These are phyloP conservation scores for Leavenworthia alabamica DNA, from an alignment of 345 rosid species.

Conservation along the genomic window DNA sequence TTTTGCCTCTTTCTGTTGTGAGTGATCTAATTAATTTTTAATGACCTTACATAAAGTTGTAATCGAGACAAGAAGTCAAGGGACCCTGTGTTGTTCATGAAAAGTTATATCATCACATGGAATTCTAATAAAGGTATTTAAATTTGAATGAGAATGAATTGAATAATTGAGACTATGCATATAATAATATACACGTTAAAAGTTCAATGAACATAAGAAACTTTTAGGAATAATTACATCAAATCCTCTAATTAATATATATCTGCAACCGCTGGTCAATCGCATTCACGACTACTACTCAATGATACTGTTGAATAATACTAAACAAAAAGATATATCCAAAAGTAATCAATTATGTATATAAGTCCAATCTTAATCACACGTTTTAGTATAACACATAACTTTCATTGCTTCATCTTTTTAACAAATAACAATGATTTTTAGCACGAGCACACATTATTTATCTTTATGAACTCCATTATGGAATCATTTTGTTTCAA, in stretches of 20 bases:
- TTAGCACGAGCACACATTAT: constrained; percentile 23
- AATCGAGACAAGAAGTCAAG: constrained; percentile 23
- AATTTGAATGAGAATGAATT: constrained; percentile 25
- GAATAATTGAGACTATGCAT: neutral
- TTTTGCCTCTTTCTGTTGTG: neutral
- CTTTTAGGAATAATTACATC: constrained; percentile 18
- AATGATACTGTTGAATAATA: neutral
- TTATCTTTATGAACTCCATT: neutral
- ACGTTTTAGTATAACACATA: constrained; percentile 18
- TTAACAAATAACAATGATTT: constrained; percentile 1
- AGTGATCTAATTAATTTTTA: neutral
- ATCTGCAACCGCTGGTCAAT: constrained; percentile 22
- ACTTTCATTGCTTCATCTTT: neutral
- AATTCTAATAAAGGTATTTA: constrained; percentile 17
- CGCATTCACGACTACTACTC: constrained; percentile 29
- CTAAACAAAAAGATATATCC: constrained; percentile 23
- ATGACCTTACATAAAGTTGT: constrained; percentile 14
- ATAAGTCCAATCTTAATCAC: constrained; percentile 21
- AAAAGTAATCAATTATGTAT: constrained; percentile 18
- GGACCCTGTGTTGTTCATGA: constrained; percentile 22
- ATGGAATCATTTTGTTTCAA: neutral
- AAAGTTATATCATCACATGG: constrained; percentile 32
- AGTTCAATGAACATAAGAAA: constrained; percentile 5
- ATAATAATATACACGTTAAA: neutral
- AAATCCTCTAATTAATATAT: constrained; percentile 10